Evolutionary conservation across 2,329 filamentous ascomycete genomes (phyloP).

Genomic region (Fusarium sp.): DNA sequence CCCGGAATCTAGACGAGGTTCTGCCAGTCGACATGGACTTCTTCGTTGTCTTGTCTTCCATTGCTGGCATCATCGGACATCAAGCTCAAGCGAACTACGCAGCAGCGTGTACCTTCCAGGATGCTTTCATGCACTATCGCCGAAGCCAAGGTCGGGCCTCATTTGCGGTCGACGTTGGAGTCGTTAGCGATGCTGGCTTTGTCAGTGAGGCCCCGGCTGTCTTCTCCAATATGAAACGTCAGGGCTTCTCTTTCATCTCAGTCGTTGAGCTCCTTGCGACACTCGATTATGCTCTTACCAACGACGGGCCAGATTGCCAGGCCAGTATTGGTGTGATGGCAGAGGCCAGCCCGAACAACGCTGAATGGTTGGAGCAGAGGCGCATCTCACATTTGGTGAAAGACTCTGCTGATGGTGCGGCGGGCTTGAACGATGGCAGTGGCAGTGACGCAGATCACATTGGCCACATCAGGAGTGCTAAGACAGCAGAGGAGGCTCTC

Average conservation of each 20-base stretch:
- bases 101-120: too few species aligned
- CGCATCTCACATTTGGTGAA: constrained; percentile 11
- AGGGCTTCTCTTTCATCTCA: constrained; percentile 2
- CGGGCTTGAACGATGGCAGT: not conserved
- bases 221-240: constrained; percentile 2
- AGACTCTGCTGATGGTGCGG: constrained; percentile 6
- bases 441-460: constrained; percentile 8
- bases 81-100: not conserved
- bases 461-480: constrained; percentile 5
- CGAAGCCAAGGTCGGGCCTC: too few species aligned
- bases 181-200: too few species aligned
- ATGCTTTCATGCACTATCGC: too few species aligned
- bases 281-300: constrained; percentile 7
- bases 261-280: constrained; percentile 6
- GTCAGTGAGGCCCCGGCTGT: too few species aligned
- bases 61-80: not conserved
- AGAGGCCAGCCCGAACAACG: constrained; percentile 5
- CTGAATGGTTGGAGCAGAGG: constrained; percentile 11
- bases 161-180: too few species aligned
- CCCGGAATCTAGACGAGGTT: too few species aligned
- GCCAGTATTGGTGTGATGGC: constrained; percentile 12
- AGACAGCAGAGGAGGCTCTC: constrained; percentile 13
- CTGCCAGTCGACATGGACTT: too few species aligned
- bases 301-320: constrained; percentile 4
- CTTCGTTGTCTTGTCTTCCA: too few species aligned